These are phyloP conservation scores for Orbilia ellipsospora DNA, from an alignment of 2,329 filamentous ascomycete species.

Conservation along the genomic window DNA sequence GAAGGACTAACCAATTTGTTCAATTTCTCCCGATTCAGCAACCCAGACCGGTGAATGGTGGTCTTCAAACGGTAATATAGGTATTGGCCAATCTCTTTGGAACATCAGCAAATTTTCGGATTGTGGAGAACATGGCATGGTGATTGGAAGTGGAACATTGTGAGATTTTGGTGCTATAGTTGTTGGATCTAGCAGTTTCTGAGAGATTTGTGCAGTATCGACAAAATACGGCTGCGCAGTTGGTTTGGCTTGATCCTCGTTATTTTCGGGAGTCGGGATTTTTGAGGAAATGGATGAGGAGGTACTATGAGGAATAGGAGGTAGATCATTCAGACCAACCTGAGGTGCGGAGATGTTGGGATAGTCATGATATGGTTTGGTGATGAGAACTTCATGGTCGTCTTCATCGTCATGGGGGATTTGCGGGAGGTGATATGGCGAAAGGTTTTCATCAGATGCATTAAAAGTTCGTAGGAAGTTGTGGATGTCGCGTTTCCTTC, in stretches of 20 bases:
- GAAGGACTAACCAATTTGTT: too few relatives aligned
- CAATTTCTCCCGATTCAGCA: too few relatives aligned
- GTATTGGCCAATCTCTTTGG: too few relatives aligned
- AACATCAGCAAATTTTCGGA: too few relatives aligned
- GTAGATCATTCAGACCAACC: conserved; percentile 18
- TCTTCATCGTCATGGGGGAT: conserved; percentile 48
- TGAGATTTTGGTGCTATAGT: too few relatives aligned
- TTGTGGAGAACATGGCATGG: too few relatives aligned
- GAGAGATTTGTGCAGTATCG: too few relatives aligned
- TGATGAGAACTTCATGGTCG: conserved; percentile 7
- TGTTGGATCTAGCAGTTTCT: too few relatives aligned
- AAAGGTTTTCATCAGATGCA: conserved; percentile 45
- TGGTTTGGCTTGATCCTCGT: background rate
- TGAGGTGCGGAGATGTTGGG: background rate
- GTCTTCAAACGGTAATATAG: too few relatives aligned
- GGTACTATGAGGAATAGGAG: conserved; percentile 32
- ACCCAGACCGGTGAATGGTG: too few relatives aligned
- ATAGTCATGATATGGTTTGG: conserved; percentile 6
- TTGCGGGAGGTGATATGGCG: conserved; percentile 48
- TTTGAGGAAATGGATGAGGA: conserved; percentile 2
- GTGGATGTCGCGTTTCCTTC: conserved; percentile 49
- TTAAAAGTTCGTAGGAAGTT: conserved; percentile 54
- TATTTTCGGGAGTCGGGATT: background rate
- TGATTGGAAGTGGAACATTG: too few relatives aligned
- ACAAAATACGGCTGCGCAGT: background rate